A percentile compares a stretch with the other conserved stretches of the same genome.
phyloP scores from a whole-genome alignment of 2,329 filamentous ascomycete species.

The Dryadomyces quercivorus region DNA sequence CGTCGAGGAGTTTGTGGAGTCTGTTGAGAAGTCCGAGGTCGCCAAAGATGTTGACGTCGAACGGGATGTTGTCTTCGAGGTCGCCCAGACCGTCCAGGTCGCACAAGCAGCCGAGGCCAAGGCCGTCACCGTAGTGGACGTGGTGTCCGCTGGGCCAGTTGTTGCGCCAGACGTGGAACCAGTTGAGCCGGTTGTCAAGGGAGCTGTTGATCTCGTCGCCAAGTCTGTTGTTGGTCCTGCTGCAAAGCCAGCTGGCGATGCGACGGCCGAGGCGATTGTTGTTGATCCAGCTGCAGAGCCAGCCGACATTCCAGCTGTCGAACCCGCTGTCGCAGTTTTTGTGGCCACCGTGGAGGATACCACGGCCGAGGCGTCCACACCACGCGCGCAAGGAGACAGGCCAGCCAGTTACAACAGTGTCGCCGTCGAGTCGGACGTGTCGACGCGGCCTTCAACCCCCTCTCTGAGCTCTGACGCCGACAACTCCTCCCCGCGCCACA shows the following conservation, averaged over 20 bases:
- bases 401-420: neutral
- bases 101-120: too few relatives aligned
- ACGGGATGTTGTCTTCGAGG: neutral
- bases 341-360: neutral
- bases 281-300: neutral
- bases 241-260: neutral
- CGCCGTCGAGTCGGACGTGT: neutral
- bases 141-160: neutral
- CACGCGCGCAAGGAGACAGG: neutral
- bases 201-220: neutral
- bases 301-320: neutral
- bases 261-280: neutral
- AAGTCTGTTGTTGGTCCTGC: neutral
- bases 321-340: neutral
- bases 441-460: conserved; percentile 17
- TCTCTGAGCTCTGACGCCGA: conserved; percentile 18
- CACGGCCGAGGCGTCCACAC: too few relatives aligned
- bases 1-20: neutral
- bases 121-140: neutral
- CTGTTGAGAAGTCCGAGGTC: neutral
- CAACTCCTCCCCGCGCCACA: conserved; percentile 19
- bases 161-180: neutral
- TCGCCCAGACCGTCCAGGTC: too few relatives aligned
- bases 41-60: neutral
- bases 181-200: neutral